Conservation (phyloP, 2,329 filamentous ascomycete genomes). For the Mycosphaerella arachidis region DNA sequence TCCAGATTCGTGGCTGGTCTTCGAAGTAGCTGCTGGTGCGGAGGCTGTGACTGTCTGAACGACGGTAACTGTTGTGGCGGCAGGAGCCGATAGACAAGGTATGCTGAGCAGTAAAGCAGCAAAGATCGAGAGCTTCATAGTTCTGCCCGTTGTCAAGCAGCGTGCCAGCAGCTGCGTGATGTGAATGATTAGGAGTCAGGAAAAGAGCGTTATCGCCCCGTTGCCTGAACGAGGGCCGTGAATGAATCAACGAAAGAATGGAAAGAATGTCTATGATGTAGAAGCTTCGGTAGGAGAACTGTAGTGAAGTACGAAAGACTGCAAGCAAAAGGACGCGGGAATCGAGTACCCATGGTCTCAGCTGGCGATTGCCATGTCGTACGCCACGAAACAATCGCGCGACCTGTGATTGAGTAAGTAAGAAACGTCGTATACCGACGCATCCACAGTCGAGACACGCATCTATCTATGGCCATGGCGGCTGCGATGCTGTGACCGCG, state of each 20-base stretch:
- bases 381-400: conserved; percentile 3
- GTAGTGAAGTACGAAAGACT: not conserved
- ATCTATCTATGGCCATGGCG: not conserved
- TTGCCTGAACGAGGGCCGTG: conserved; percentile 1
- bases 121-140: not conserved
- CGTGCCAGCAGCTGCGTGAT: conserved; percentile 1
- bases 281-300: not conserved
- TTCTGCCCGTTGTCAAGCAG: not conserved
- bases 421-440: not conserved
- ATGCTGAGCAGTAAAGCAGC: not conserved
- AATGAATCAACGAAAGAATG: conserved; percentile 1
- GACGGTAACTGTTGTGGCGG: not conserved
- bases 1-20: conserved; percentile 20
- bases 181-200: not conserved
- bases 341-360: not conserved
- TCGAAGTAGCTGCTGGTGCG: conserved; percentile 1
- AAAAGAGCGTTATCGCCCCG: conserved; percentile 4
- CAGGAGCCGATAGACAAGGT: not conserved
- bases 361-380: not conserved
- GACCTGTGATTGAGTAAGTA: not conserved
- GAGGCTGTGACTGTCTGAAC: conserved; percentile 1
- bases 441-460: not conserved
- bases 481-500: not conserved
- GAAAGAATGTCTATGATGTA: not conserved
- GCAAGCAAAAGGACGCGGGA: not conserved